These are phyloP conservation scores for Globisporangium recalcitrans DNA, from an alignment of 352 stramenopile genomes.

Conservation along the genomic window DNA sequence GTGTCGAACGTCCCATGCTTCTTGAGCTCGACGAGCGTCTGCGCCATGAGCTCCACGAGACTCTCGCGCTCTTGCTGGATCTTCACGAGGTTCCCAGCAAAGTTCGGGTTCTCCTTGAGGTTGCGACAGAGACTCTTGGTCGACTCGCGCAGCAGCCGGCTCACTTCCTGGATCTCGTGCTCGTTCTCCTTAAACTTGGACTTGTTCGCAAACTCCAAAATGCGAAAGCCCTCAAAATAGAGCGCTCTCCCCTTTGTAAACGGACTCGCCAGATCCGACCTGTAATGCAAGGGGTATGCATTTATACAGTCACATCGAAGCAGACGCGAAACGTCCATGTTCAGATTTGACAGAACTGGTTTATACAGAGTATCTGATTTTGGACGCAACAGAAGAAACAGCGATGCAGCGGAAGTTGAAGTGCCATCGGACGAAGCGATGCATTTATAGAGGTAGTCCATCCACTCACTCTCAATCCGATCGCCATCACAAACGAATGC, in stretches of 20 bases:
- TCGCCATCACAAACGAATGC: too few species aligned
- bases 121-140: constrained; percentile 91
- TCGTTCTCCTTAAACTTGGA: constrained; percentile 93
- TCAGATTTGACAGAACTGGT: too few species aligned
- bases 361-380: too few species aligned
- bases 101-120: constrained; percentile 92
- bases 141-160: constrained; percentile 80
- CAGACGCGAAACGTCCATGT: too few species aligned
- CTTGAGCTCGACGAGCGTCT: constrained; percentile 64
- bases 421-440: too few species aligned
- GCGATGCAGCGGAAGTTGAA: too few species aligned
- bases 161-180: constrained; percentile 90
- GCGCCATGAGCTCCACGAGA: constrained; percentile 67
- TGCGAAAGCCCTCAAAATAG: neutral
- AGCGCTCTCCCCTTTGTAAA: neutral
- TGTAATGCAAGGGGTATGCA: neutral
- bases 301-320: neutral
- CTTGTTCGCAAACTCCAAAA: constrained; percentile 73
- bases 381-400: too few species aligned
- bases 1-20: constrained; percentile 71
- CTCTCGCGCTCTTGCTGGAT: constrained; percentile 88
- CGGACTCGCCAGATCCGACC: neutral
- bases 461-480: too few species aligned
- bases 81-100: constrained; percentile 89
- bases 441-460: too few species aligned